Evolutionary conservation across 1,284 basidiomycete genomes (phyloP).

Genomic region (Tylopilus microsporus): DNA sequence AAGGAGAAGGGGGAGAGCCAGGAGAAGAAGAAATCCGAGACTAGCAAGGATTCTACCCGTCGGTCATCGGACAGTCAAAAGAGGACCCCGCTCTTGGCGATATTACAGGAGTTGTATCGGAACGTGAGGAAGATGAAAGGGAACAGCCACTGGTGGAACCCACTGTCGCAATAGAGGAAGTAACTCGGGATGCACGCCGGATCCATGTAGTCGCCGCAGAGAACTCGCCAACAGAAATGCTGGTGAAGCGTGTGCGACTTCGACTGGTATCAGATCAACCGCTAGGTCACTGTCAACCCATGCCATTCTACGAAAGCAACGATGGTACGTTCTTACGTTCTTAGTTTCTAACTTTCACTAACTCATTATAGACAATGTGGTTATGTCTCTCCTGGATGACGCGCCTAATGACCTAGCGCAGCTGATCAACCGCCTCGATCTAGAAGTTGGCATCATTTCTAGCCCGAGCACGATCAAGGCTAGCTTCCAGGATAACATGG

Average conservation of each 20-base stretch:
- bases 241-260: constrained; percentile 46
- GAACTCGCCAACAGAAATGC: constrained; percentile 36
- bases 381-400: constrained; percentile 65
- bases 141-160: constrained; percentile 24
- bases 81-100: constrained; percentile 43
- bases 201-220: constrained; percentile 22
- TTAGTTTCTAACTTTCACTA: constrained; percentile 1
- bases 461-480: constrained; percentile 10
- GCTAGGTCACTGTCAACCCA: constrained; percentile 45
- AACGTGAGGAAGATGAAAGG: constrained; percentile 10
- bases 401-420: constrained; percentile 73
- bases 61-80: constrained; percentile 41
- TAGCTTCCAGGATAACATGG: constrained; percentile 8
- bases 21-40: constrained; percentile 29
- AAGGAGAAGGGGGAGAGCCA: constrained; percentile 14
- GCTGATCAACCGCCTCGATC: constrained; percentile 67
- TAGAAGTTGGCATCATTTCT: constrained; percentile 43
- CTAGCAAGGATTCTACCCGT: constrained; percentile 21
- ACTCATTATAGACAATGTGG: constrained; percentile 39
- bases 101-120: constrained; percentile 42
- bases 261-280: constrained; percentile 66
- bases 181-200: constrained; percentile 49
- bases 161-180: constrained; percentile 47
- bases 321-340: constrained; percentile 32
- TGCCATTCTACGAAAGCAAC: constrained; percentile 50